Base-by-base conservation (phyloP, 1,139 yeast species). In the Torulaspora globosa region DNA sequence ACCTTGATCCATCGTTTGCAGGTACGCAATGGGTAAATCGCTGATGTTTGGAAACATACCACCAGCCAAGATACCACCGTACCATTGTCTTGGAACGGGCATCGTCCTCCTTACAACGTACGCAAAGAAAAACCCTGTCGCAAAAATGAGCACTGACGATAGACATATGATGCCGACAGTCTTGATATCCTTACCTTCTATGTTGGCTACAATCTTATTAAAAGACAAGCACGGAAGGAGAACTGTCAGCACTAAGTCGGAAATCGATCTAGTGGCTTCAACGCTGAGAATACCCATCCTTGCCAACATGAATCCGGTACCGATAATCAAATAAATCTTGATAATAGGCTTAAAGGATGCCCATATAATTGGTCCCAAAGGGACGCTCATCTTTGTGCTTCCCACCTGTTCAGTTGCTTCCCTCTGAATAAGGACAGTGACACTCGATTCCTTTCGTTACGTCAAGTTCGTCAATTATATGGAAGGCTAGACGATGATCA, bases 1-100 rank as follows among this genome's bases (percentile, higher is more conserved):
- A 0, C 90, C 82, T 26, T 77, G 73, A 26, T 88, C 83, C 65
- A 90, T 71, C 0, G 96, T 84, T 58, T 87, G 94, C 43, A 90
- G 70, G 58, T 89, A 89, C 0, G 97, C 97, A 59, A 90, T 86
- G 0, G 97, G 97, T 51, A 90, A 71, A 66, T 90, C 97, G 31
- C 90, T 80, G 46, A 86, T 82, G 60, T 84, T 84, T 9, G 72
- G 86, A 57, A 87, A 78, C 53, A 85, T 71, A 0, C 95, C 92
- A n/a, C 89, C 92, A 4, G 86, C 76, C 7, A 86, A 59, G 18
- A 87, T 70, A 0, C 96, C 96, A 21, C 96, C 96, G 36, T 78
- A 68, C 96, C 96, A 90, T 47, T 78, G 70, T 52, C 74, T 76
- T 0, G 97, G 97, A 21, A 69, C 71, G 0, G 77, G 77, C 16